Base-by-base conservation (phyloP, 1,284 basidiomycete species). In the Moniliella sp. region DNA sequence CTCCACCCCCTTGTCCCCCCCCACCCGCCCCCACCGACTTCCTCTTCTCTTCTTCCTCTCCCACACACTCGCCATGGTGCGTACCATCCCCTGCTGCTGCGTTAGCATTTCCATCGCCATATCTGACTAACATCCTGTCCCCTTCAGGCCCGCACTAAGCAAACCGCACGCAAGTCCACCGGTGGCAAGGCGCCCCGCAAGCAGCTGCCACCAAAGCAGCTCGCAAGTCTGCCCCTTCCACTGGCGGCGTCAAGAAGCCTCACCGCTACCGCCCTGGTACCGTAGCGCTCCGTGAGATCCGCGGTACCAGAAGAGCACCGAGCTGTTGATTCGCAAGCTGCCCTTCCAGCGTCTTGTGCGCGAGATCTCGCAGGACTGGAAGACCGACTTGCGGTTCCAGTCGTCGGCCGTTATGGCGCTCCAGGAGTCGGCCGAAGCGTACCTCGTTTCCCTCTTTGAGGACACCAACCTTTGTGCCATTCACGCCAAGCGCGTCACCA, bases 141-240 rank as follows among this genome's bases (percentile, higher is more conserved):
- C 16, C 41, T 21, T 34, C 56, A 57, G 58, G 58, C 58, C 45
- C 53, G 58, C 38, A 61, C 58, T 27, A 61, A 61, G 43, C 57
- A 61, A 43, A 61, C 57, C 30, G 57, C 57, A 34, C 53, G 57
- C 36, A 64, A 64, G 54, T 64, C 63, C 8, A 64, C 63, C 37
- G 63, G 63, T 48, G 61, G 61, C 37, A 62, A 62, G 66, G 78
- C 78, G 2, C 80, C 80, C 36, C 77, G 79, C 65, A 83, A 83
- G 66, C 79, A 82, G 65, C 72, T 83, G 79, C 79, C 57, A 76
- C 79, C 57, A 83, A 82, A 66, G 70, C 70, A 34, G 71, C 75
- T 30, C 62, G 65, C 39, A 66, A 66, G 67, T 70, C 67, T 25
- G 66, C 69, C 27, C 61, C 65, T 23, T 65, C 63, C 30, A 61